These are phyloP conservation scores for Edaphochlamys debaryana DNA, from an alignment of 139 green algal genomes.

Conservation along the genomic window DNA sequence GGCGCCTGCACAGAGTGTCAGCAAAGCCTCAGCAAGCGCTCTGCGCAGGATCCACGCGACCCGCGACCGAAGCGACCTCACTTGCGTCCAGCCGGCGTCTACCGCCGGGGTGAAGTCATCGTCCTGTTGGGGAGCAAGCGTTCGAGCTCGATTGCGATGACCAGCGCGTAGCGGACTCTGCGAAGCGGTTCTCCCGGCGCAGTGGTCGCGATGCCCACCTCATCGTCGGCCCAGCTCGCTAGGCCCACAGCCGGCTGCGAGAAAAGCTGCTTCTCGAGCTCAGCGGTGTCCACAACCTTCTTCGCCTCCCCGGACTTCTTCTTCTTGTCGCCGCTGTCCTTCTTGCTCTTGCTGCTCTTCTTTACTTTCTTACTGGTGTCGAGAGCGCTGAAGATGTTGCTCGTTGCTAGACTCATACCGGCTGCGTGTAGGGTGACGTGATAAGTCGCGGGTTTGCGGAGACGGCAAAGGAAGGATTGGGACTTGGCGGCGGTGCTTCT, in stretches of 20 bases:
- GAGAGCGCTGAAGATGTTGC: conserved; percentile 54
- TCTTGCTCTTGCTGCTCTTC: conserved; percentile 45
- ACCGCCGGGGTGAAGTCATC: conserved; percentile 45
- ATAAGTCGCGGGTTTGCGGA: too few species aligned
- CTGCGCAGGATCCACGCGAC: too few species aligned
- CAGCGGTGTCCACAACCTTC: conserved; percentile 49
- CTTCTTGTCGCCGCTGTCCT: conserved; percentile 47
- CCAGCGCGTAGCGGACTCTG: too few species aligned
- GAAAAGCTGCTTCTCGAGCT: conserved; percentile 65
- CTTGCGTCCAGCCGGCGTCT: conserved; percentile 35
- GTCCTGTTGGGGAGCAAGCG: too few species aligned
- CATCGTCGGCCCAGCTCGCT: conserved; percentile 57
- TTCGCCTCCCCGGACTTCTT: conserved; percentile 43
- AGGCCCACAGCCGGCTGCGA: conserved; percentile 46
- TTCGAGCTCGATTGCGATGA: too few species aligned
- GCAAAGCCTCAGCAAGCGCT: too few species aligned
- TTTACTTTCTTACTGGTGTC: conserved; percentile 50
- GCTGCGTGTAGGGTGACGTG: too few species aligned
- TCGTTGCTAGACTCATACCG: conserved; percentile 37
- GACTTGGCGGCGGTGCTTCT: too few species aligned
- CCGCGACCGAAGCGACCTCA: too few species aligned
- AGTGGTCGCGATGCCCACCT: too few species aligned
- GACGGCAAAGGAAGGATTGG: too few species aligned
- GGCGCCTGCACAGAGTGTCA: conserved; percentile 24
- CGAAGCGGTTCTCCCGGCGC: too few species aligned